phyloP scores from a whole-genome alignment of 768 basidiomycete species.

The Hericium rajendrae region DNA sequence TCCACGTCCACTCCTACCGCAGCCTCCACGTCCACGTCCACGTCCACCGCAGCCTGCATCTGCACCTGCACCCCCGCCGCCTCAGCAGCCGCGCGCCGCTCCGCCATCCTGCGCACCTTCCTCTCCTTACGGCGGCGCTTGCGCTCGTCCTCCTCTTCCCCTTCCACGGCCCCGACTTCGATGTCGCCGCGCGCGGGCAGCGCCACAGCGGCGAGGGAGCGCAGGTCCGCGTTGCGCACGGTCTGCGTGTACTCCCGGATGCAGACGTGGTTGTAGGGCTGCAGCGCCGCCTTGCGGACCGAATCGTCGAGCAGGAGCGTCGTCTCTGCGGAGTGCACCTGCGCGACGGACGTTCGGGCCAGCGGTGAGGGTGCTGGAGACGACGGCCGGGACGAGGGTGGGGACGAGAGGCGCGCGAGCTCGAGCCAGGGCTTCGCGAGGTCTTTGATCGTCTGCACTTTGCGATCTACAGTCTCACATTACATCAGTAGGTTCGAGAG shows the following conservation, averaged over 20 bases:
- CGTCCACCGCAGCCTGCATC: not conserved
- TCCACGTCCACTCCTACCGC: not conserved
- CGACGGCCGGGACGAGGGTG: slow-evolving; percentile 6
- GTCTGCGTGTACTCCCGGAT: slow-evolving; percentile 54
- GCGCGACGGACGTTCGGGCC: not conserved
- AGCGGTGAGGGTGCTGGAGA: not conserved
- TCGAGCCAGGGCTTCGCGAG: slow-evolving; percentile 58
- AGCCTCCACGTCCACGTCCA: not conserved
- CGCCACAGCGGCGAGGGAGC: slow-evolving; percentile 10
- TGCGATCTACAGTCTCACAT: slow-evolving; percentile 15
- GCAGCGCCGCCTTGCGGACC: slow-evolving; percentile 45
- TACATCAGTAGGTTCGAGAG: not conserved
- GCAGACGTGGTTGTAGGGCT: slow-evolving; percentile 78
- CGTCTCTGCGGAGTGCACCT: slow-evolving; percentile 32
- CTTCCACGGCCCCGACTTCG: slow-evolving; percentile 5
- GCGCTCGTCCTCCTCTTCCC: slow-evolving; percentile 5
- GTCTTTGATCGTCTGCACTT: slow-evolving; percentile 62
- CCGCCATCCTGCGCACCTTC: slow-evolving; percentile 2
- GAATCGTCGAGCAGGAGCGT: slow-evolving; percentile 48
- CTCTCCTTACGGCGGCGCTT: slow-evolving; percentile 19
- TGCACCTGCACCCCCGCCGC: not conserved
- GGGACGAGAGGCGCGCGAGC: slow-evolving; percentile 15
- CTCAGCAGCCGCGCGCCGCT: not conserved
- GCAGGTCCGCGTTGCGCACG: slow-evolving; percentile 32
- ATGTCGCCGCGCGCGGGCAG: not conserved